Conservation (phyloP, 441 rosid species). For the Euphorbia celastroides region DNA sequence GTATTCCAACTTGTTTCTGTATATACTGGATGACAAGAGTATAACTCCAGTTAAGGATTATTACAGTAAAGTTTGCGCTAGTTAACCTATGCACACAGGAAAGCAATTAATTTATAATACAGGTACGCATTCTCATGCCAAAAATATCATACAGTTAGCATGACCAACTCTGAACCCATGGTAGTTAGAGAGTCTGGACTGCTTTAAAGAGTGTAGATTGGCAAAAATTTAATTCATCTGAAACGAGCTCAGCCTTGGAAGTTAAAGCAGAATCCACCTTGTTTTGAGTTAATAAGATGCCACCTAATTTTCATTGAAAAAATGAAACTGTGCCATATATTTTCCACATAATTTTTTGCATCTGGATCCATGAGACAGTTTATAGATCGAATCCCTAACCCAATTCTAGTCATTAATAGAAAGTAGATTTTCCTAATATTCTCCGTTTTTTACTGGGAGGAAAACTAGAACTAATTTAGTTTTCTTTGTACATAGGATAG, state of each 20-base stretch:
- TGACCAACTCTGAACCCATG: not conserved
- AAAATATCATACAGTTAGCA: not conserved
- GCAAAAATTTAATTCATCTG: not conserved
- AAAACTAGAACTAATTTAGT: not conserved
- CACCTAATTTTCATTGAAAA: not conserved
- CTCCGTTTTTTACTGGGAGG: not conserved
- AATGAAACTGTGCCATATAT: not conserved
- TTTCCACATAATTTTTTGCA: not conserved
- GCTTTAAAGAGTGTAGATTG: not conserved
- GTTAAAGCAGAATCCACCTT: not conserved
- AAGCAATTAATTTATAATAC: not conserved
- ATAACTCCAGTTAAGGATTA: not conserved
- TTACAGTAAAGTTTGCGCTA: not conserved
- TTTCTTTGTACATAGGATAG: not conserved
- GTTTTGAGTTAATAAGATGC: not conserved
- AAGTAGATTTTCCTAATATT: not conserved
- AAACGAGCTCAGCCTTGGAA: not conserved
- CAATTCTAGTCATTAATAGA: not conserved
- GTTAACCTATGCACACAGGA: not conserved
- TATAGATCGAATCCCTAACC: not conserved
- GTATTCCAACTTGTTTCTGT: slow-evolving; percentile 61
- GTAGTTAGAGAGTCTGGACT: not conserved
- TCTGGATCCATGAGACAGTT: not conserved
- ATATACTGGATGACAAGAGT: slow-evolving; percentile 52
- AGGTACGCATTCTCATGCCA: not conserved